These are phyloP conservation scores for Curvularia verruculosa DNA, from an alignment of 2,329 filamentous ascomycete genomes.

Conservation along the genomic window DNA sequence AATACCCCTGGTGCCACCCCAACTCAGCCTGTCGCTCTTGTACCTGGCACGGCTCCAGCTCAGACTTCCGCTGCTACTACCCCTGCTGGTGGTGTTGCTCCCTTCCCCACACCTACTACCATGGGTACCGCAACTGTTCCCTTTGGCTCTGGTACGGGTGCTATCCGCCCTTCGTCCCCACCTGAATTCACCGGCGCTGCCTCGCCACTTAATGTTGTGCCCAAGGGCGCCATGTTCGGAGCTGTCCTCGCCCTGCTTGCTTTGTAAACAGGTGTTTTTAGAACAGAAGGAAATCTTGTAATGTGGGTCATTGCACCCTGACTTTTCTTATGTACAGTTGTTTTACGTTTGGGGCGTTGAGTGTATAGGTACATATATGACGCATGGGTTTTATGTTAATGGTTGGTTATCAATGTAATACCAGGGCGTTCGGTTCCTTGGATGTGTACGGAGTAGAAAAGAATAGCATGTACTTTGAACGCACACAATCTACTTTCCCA, in stretches of 20 bases:
- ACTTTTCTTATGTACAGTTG: slow-evolving; percentile 4
- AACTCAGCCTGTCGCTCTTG: slow-evolving; percentile 45
- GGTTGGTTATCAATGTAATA: slow-evolving; percentile 1
- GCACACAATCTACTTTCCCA: too few relatives aligned
- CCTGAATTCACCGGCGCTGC: slow-evolving; percentile 47
- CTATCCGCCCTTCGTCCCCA: slow-evolving; percentile 23
- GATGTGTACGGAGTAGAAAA: background rate
- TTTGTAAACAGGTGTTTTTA: slow-evolving; percentile 28
- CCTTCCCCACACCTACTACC: slow-evolving; percentile 35
- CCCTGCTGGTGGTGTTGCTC: slow-evolving; percentile 12
- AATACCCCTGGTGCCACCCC: slow-evolving; percentile 35
- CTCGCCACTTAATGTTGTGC: slow-evolving; percentile 29
- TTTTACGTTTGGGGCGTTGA: background rate
- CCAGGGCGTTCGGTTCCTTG: background rate
- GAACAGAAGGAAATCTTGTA: background rate
- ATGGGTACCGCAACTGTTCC: slow-evolving; percentile 24
- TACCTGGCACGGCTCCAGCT: slow-evolving; percentile 42
- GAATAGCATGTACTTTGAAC: background rate
- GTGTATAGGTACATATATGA: background rate
- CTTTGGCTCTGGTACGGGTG: slow-evolving; percentile 35
- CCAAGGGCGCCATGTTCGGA: slow-evolving; percentile 35
- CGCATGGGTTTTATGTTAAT: background rate
- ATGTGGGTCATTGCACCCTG: background rate
- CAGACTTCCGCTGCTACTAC: slow-evolving; percentile 37
- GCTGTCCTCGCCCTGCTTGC: slow-evolving; percentile 43